Conservation (phyloP, 2,329 filamentous ascomycete genomes). For the Celoporthe dispersa region DNA sequence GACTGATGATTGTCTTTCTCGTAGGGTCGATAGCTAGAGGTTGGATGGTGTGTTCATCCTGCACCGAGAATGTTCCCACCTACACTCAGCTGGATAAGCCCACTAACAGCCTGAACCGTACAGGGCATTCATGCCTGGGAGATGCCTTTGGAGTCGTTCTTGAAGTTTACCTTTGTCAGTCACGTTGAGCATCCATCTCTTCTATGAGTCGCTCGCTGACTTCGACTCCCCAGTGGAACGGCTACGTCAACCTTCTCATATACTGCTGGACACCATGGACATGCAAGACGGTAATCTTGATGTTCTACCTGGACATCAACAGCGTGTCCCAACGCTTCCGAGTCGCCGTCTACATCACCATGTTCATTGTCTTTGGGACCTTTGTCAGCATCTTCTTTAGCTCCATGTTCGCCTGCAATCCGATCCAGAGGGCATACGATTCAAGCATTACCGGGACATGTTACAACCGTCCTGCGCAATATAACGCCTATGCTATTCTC, state of each 20-base stretch:
- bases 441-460: background rate
- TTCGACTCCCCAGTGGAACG: background rate
- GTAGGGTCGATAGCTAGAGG: constrained; percentile 4
- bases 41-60: background rate
- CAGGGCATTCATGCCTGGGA: background rate
- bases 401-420: constrained; percentile 1
- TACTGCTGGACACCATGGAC: constrained; percentile 3
- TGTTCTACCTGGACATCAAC: constrained; percentile 4
- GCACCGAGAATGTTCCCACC: background rate
- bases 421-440: background rate
- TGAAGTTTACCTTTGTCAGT: background rate
- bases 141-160: background rate
- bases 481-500: background rate
- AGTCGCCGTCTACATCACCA: background rate
- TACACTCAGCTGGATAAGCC: background rate
- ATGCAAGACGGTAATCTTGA: background rate
- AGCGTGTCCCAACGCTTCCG: background rate
- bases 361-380: background rate
- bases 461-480: background rate
- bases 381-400: constrained; percentile 1
- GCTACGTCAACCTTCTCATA: constrained; percentile 5
- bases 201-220: background rate
- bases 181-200: background rate
- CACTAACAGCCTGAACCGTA: background rate
- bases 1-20: background rate